Conservation (phyloP, 176 grass and related monocot genomes). For the bread wheat (Triticum aestivum) region IWGSC_CS_RefSeq_v2.1 NC_057798.1:453343807-453344306, state of each 20-base stretch:
- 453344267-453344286: too few species aligned
- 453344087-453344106: not conserved
- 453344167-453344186: too few species aligned
- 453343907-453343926: slow-evolving; percentile 20
- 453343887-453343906: slow-evolving; percentile 17
- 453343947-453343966: slow-evolving; percentile 26
- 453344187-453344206: too few species aligned
- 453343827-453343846: slow-evolving; percentile 1
- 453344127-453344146: too few species aligned
- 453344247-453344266: too few species aligned
- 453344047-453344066: not conserved
- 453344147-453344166: too few species aligned
- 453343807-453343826: not conserved
- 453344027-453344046: not conserved
- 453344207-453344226: too few species aligned
- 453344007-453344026: not conserved
- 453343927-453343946: slow-evolving; percentile 54
- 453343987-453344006: not conserved
- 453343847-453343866: slow-evolving; percentile 41
- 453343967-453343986: slow-evolving; percentile 19
- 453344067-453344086: not conserved
- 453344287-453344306: too few species aligned
- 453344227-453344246: too few species aligned
- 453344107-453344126: too few species aligned
- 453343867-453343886: slow-evolving; percentile 5